Evolutionary conservation across 495 filamentous ascomycete species (phyloP), one percentile per base, ranked within the genome.

Genomic region (Aspergillus leporis): DNA sequence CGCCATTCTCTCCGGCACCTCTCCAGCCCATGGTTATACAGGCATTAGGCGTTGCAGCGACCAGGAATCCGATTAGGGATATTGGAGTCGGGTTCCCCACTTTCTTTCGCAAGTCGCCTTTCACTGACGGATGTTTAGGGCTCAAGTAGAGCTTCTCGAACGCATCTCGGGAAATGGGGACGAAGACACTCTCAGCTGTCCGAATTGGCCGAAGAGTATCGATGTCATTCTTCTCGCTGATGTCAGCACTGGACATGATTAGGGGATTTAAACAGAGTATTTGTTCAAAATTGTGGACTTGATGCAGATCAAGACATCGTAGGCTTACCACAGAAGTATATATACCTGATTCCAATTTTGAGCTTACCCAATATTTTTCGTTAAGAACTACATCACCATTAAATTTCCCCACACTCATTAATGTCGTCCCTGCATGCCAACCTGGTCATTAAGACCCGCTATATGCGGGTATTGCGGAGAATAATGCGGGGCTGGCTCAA

Each of bases 111-210:
- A 75, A 46, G 23, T 74, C 70, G 2, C 68, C 66, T 0, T 65
- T 59, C 16, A 68, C 61, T 7, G 60, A 58, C 64, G 84, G 86
- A 7, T 61, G 63, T 61, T 87, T 83, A 5, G 86, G 87, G 9
- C 80, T 84, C 10, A 91, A 78, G 63, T 90, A 90, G 31, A 91
- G 77, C 73, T 90, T 90, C 75, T 90, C 88, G 66, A 91, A 91
- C 0, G 85, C 77, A 65, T 89, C 88, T 16, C 85, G 66, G 1
- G 72, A 64, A 23, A 76, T 72, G 14, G 74, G 70, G 25, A 76
- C 66, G 38, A 74, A 53, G 16, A 75, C 67, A 51, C 70, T 76
- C 22, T 74, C 74, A 0, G 72, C 65, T 1, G 74, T 76, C 40
- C 70, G 68, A 22, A 68, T 66, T 45, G 63, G 69, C 41, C 61